phyloP scores from a whole-genome alignment of 1,284 basidiomycete species.

The Retiboletus flavoniger region DNA sequence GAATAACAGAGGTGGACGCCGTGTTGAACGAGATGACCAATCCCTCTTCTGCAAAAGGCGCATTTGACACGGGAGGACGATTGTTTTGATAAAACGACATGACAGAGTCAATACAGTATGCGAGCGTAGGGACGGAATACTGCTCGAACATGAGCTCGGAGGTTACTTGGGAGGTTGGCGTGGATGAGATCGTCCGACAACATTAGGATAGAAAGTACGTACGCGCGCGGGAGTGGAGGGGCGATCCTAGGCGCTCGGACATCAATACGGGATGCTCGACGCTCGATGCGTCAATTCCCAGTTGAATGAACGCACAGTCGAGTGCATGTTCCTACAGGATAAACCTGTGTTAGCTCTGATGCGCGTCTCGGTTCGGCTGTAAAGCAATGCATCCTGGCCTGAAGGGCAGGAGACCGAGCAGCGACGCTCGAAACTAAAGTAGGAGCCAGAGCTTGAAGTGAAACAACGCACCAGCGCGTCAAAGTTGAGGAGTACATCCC shows the following conservation, averaged over 20 bases:
- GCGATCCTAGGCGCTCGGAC: conserved; percentile 90
- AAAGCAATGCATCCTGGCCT: neutral
- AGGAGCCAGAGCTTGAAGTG: neutral
- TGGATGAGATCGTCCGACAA: neutral
- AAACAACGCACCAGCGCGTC: conserved; percentile 77
- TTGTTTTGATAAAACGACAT: conserved; percentile 90
- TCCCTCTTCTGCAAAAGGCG: conserved; percentile 62
- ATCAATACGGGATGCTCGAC: conserved; percentile 91
- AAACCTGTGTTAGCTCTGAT: neutral
- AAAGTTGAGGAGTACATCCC: conserved; percentile 85
- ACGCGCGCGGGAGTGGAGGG: conserved; percentile 86
- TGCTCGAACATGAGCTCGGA: conserved; percentile 97
- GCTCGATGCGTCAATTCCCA: conserved; percentile 79
- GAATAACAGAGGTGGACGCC: conserved; percentile 84
- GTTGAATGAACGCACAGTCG: conserved; percentile 87
- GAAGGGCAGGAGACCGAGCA: neutral
- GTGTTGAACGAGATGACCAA: conserved; percentile 84
- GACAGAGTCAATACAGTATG: conserved; percentile 88
- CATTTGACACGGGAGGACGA: conserved; percentile 31
- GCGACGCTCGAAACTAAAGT: neutral
- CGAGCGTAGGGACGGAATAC: conserved; percentile 83
- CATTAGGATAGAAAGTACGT: conserved; percentile 35
- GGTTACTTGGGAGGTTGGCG: conserved; percentile 49
- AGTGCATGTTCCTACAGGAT: conserved; percentile 82
- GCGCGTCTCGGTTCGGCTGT: neutral